Base-by-base conservation (phyloP, 2,329 filamentous ascomycete genomes). In the Epichloe festucae region DNA sequence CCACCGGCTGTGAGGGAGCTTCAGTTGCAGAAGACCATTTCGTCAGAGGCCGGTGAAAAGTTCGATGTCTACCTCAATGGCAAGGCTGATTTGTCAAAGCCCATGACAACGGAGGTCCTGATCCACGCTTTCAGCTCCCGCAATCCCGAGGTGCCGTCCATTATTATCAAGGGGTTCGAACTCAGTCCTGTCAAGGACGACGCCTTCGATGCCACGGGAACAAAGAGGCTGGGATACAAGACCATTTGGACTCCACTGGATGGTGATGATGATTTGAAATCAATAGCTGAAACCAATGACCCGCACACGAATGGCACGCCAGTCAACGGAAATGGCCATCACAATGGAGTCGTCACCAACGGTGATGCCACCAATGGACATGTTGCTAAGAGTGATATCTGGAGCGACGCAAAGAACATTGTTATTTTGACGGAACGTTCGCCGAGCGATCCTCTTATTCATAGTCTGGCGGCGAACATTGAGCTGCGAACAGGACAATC, bases 121-220 rank as follows among this genome's bases (percentile, higher is more conserved):
- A 38, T 49, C 14, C 48, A 49, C 19, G 48, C 40, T 15, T 0
- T 70, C 65, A 54, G 41, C 60, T 6, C 45, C 53, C 2, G 59
- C 59, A 35, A 46, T 50, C 5, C 44, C 55, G 8, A 43, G 39
- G 60, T 65, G 50, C 59, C 67, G 1, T 54, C 71, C 2, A 63
- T 71, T 19, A 65, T 60, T 31, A 56, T 72, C 6, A 63, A 64
- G 8, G 69, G 65, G 0, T 61, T 72, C 23, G 62, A 58, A 7
- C 66, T 74, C 60, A 68, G 67, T 1, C 72, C 72, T 1, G 64
- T 75, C 4, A 60, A 69, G 39, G 68, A 69, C 27, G 66, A 65
- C 2, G 47, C 31, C 3, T 1, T 38, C 1, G 48, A 43, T 14
- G 17, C 19, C 5, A 10, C 12, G 4, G 48, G 44, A 21, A 17